Conservation (phyloP, 331 rosid genomes). For the Dryas integrifolia region DNA sequence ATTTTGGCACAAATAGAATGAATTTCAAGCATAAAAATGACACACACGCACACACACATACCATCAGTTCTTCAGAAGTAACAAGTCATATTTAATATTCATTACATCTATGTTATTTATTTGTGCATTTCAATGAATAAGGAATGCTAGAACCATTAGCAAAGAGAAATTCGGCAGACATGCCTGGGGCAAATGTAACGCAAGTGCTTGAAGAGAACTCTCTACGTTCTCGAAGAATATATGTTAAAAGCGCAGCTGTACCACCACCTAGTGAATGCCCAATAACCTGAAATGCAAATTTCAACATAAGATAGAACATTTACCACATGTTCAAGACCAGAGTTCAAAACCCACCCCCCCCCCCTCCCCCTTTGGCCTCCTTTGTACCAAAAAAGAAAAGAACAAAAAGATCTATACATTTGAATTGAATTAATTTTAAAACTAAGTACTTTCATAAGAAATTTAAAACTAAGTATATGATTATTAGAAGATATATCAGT, state of each 20-base stretch:
- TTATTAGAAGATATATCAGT: neutral
- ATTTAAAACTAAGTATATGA: neutral
- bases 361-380: too few relatives aligned
- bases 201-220: constrained; percentile 73
- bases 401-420: neutral
- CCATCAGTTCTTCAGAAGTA: neutral
- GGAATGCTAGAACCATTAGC: neutral
- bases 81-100: neutral
- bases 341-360: too few relatives aligned
- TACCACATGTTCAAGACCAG: too few relatives aligned
- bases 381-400: too few relatives aligned
- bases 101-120: neutral
- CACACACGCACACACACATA: neutral
- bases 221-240: constrained; percentile 83
- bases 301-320: neutral
- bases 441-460: neutral
- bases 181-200: constrained; percentile 92
- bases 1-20: neutral
- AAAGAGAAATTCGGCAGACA: constrained; percentile 21
- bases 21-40: neutral
- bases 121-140: neutral
- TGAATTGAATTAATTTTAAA: neutral
- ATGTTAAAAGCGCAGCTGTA: constrained; percentile 89
- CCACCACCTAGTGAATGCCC: constrained; percentile 99
- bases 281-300: constrained; percentile 53